Percentiles rank a stretch among this genome's conserved stretches.
Evolutionary conservation across 331 rosid species (phyloP).

Genomic region (Cydonia oblonga): DNA sequence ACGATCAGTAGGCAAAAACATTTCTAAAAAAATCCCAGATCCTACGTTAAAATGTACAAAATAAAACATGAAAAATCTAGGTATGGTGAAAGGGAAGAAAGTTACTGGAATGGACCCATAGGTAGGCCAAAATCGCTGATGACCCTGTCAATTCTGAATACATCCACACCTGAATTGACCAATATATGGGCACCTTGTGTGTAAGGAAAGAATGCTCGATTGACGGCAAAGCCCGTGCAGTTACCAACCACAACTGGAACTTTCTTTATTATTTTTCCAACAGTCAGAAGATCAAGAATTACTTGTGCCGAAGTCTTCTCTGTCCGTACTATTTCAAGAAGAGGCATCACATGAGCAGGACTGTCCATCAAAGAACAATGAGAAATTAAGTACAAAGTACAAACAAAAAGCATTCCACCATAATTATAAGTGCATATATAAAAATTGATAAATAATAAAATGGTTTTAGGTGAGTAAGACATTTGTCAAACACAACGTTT

Average conservation of each 20-base stretch:
- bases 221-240: slow-evolving; percentile 97
- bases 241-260: slow-evolving; percentile 91
- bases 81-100: slow-evolving; percentile 22
- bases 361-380: slow-evolving; percentile 43
- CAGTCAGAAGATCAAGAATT: slow-evolving; percentile 71
- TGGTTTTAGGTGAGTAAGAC: not conserved
- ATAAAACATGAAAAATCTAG: slow-evolving; percentile 1
- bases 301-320: slow-evolving; percentile 81
- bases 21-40: not conserved
- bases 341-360: slow-evolving; percentile 99
- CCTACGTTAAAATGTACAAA: not conserved
- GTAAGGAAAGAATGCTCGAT: slow-evolving; percentile 92
- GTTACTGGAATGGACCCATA: slow-evolving; percentile 90
- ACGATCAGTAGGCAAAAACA: not conserved
- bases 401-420: not conserved
- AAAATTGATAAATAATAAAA: not conserved
- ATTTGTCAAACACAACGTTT: not conserved
- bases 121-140: slow-evolving; percentile 83
- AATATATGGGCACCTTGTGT: slow-evolving; percentile 61
- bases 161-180: slow-evolving; percentile 70
- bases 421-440: not conserved
- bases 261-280: slow-evolving; percentile 84
- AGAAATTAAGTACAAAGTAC: slow-evolving; percentile 17
- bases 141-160: slow-evolving; percentile 64
- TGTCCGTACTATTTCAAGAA: slow-evolving; percentile 86